Evolutionary conservation across 1,284 basidiomycete genomes (phyloP), one percentile per base, ranked within the genome.

Genomic region (Porogramme epimiltina): DNA sequence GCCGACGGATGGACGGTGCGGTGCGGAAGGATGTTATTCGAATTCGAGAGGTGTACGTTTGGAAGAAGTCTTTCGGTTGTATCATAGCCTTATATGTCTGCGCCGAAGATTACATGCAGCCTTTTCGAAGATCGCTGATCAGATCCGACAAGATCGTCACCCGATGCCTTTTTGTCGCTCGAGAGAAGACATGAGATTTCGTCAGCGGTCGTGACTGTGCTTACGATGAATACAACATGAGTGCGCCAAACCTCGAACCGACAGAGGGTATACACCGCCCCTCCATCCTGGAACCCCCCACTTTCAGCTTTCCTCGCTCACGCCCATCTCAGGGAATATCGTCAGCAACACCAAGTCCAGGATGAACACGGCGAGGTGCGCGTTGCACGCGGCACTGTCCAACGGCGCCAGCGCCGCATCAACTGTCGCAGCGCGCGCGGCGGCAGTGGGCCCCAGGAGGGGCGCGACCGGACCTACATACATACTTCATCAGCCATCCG

Each of bases 311-410:
- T 55, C 59, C 42, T 58, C 60, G 26, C 58, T 64, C 18, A 60
- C 63, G 20, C 73, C 73, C 60, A 91, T 69, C 69, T 89, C 87
- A 0, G 89, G 89, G 59, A 89, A 90, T 41, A 90, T 53, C 2
- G 73, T 74, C 37, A 84, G 61, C 37, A 90, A 59, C 4, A 88
- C 49, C 15, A 82, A 70, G 58, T 92, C 90, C 23, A 91, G 62
- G 3, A 91, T 51, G 51, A 87, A 71, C 42, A 91, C 68, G 2
- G 81, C 66, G 0, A 92, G 73, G 55, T 89, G 89, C 4, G 77
- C 72, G 60, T 92, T 92, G 63, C 87, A 89, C 52, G 73, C 71
- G 39, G 69, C 66, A 26, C 78, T 79, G 23, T 75, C 73, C 24
- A 92, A 70, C 4, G 82, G 82, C 5, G 82, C 83, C 5, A 92